Evolutionary conservation across 129 eudicot species (phyloP).

Genomic region (Flaveria brownii): DNA sequence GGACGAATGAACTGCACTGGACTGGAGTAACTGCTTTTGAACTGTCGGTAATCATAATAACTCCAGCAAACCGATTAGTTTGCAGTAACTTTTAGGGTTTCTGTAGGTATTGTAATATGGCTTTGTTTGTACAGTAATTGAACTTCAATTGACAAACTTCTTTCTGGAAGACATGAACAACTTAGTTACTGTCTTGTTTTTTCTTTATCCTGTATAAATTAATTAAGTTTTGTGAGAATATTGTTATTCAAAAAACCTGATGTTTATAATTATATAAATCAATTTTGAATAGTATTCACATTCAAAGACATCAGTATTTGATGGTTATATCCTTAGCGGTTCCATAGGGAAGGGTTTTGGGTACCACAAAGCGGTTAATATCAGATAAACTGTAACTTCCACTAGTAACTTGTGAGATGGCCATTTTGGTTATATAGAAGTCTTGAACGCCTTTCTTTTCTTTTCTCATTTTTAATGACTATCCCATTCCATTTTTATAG

Average conservation of each 20-base stretch:
- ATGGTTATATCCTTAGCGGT: no score
- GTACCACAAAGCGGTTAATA: no score
- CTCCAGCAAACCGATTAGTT: not conserved
- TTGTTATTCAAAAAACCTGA: conserved; percentile 12
- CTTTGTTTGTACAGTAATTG: conserved; percentile 48
- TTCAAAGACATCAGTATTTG: no score
- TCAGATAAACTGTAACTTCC: no score
- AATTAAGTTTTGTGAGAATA: conserved; percentile 23
- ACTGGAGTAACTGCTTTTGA: conserved; percentile 11
- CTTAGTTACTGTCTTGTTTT: not conserved
- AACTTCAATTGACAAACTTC: conserved; percentile 33
- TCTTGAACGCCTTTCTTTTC: no score
- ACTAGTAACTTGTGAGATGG: no score
- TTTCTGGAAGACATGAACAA: conserved; percentile 15
- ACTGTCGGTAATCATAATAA: not conserved
- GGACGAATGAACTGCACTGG: conserved; percentile 44
- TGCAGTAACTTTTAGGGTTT: conserved; percentile 33
- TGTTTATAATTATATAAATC: no score
- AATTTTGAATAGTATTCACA: no score
- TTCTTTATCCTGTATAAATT: conserved; percentile 20
- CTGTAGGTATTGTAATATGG: conserved; percentile 25
- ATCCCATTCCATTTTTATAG: no score
- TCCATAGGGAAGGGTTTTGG: no score
- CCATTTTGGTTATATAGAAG: no score
- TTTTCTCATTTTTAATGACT: no score